Base-by-base conservation (phyloP, 495 filamentous ascomycete genomes). In the Xylaria scruposa region DNA sequence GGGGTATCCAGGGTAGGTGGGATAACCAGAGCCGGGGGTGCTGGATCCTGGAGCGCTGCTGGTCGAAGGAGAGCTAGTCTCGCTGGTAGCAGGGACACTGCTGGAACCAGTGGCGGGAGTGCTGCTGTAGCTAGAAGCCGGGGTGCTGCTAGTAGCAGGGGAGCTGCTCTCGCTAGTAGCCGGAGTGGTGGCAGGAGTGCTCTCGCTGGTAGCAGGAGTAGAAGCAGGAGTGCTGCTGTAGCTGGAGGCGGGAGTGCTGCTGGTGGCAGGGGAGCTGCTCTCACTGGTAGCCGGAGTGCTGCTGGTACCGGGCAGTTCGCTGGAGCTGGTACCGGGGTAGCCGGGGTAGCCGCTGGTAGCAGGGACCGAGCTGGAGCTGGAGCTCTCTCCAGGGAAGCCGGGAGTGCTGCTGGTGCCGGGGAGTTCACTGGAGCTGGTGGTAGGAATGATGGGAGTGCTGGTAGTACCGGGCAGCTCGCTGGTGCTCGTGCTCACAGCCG, bases 21-120 rank as follows among this genome's bases (percentile, higher is more conserved):
- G 47, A 19, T 68, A 68, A 9, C 65, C 49, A 3, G 31, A 26
- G 31, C 65, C 65, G 7, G 65, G 65, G 3, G 47, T 67, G 64
- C 64, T 67, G 21, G 47, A 33, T 21, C 26, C 63, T 3, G 65
- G 49, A 19, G 53, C n/a, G 15, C 29, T 47, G 67, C 66, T 68
- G 21, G 10, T 9, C 1, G 29, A 47, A 47, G 54, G 62, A n/a
- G 44, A 47, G 62, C 42, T 65, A 3, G 15, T 38, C 10, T 26
- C n/a, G n/a, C 60, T 46, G 19, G 33, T 33, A 29, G 17, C 36
- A 8, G 61, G 61, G 31, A 24, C 26, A 24, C 12, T 67, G 63
- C 51, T 59, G 0, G 19, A 46, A 10, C 38, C 40, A 53, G 29
- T 9, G 8, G 24, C 46, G 19, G 61, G 61, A 47, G 69, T 53